These are phyloP conservation scores for Leccinum arenicola DNA, from an alignment of 768 basidiomycete genomes.

Conservation along the genomic window DNA sequence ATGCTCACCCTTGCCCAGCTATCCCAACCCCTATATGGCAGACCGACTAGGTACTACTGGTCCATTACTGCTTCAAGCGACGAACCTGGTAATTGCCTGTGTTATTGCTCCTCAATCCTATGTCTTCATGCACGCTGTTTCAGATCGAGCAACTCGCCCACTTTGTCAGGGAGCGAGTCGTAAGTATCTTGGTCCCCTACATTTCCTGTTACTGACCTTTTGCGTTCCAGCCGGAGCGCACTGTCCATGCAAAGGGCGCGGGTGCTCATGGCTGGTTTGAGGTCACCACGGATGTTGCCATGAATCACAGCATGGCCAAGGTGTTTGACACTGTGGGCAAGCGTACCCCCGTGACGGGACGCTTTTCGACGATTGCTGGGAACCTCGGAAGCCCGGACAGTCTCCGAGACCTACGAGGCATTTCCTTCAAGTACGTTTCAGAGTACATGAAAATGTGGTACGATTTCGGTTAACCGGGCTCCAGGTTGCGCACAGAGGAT, in stretches of 20 bases:
- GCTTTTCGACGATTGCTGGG: conserved; percentile 60
- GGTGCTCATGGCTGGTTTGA: conserved; percentile 20
- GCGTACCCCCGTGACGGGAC: conserved; percentile 20
- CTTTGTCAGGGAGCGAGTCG: conserved; percentile 20
- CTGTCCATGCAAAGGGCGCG: conserved; percentile 17
- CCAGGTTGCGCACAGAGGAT: conserved; percentile 36
- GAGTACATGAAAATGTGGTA: conserved; percentile 7
- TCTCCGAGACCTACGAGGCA: conserved; percentile 51
- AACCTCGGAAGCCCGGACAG: conserved; percentile 48
- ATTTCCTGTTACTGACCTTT: neutral
- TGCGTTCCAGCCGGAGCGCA: conserved; percentile 14
- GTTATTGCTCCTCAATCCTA: neutral
- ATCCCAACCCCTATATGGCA: conserved; percentile 14
- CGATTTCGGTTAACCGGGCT: neutral
- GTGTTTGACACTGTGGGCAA: conserved; percentile 17
- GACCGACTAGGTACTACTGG: conserved; percentile 16
- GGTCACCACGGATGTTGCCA: conserved; percentile 14
- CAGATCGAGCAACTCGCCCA: conserved; percentile 18
- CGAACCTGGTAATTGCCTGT: conserved; percentile 5
- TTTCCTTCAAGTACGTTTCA: conserved; percentile 44
- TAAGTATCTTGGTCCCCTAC: neutral
- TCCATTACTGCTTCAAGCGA: conserved; percentile 13
- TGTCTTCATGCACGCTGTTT: neutral
- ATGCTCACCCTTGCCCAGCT: conserved; percentile 7
- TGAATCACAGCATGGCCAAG: conserved; percentile 17